These are phyloP conservation scores for Phytopythium aichiense DNA, from an alignment of 352 stramenopile genomes.

Conservation along the genomic window DNA sequence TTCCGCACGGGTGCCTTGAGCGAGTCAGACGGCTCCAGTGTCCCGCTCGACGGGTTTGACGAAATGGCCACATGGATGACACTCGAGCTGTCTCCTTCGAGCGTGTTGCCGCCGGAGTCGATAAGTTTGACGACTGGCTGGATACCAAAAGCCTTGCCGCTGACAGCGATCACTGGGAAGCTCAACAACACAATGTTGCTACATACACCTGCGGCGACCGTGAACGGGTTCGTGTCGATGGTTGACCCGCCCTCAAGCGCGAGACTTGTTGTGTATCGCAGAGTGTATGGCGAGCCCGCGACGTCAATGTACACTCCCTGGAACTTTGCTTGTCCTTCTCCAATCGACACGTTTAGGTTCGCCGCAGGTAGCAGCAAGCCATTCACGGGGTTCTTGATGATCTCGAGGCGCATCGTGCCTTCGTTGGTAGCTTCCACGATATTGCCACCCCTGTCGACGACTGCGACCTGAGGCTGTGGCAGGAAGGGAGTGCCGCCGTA, in stretches of 20 bases:
- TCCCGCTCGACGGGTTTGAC: constrained; percentile 64
- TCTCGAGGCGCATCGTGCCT: constrained; percentile 57
- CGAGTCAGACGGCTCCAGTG: constrained; percentile 35
- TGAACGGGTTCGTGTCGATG: constrained; percentile 77
- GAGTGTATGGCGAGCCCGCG: constrained; percentile 68
- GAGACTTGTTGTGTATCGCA: constrained; percentile 67
- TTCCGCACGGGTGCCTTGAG: constrained; percentile 36
- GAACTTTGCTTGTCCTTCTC: constrained; percentile 53
- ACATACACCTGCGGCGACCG: constrained; percentile 54
- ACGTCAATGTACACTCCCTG: constrained; percentile 67
- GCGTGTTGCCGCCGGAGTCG: constrained; percentile 64
- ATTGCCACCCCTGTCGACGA: constrained; percentile 82
- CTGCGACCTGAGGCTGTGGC: constrained; percentile 64
- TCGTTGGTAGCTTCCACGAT: constrained; percentile 36
- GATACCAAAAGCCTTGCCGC: constrained; percentile 65
- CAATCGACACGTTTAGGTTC: constrained; percentile 51
- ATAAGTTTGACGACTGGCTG: constrained; percentile 79
- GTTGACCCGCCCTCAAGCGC: constrained; percentile 38
- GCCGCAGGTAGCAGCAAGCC: constrained; percentile 45
- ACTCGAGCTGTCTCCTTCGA: constrained; percentile 66
- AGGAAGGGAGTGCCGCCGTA: constrained; percentile 72
- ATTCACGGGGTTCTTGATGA: constrained; percentile 56
- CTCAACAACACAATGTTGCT: constrained; percentile 43
- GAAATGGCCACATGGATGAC: constrained; percentile 57
- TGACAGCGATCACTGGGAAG: constrained; percentile 32